phyloP scores from a whole-genome alignment of 2,329 filamentous ascomycete genomes.

The Colletotrichum coccodes region DNA sequence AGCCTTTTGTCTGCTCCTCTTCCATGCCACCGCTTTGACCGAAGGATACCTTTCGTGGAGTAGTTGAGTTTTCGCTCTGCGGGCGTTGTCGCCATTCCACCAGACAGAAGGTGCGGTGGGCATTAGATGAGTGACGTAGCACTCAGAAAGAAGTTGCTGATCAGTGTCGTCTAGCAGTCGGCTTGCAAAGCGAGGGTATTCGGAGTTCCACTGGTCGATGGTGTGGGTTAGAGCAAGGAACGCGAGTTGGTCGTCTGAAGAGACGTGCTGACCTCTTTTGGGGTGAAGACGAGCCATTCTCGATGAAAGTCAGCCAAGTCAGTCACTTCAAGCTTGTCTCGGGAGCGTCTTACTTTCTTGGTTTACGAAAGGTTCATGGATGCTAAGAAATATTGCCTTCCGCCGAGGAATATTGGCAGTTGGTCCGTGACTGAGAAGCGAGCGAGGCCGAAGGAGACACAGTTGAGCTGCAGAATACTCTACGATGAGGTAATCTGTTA shows the following conservation, averaged over 20 bases:
- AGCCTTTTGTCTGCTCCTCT: not conserved
- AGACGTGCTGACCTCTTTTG: not conserved
- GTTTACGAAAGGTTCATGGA: not conserved
- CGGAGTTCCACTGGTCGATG: slow-evolving; percentile 11
- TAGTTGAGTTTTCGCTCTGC: not conserved
- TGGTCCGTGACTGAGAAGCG: not conserved
- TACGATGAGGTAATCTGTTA: not conserved
- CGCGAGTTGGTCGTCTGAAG: not conserved
- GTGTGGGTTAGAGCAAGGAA: slow-evolving; percentile 15
- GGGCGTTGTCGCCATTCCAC: slow-evolving; percentile 17
- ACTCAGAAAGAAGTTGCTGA: not conserved
- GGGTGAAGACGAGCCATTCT: slow-evolving; percentile 1
- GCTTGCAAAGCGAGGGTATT: not conserved
- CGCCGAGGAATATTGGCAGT: too few species aligned
- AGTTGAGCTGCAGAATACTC: too few species aligned
- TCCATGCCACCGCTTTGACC: not conserved
- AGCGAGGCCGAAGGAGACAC: not conserved
- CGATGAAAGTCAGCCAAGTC: not conserved
- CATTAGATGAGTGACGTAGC: slow-evolving; percentile 6
- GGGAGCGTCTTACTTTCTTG: not conserved
- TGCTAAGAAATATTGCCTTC: not conserved
- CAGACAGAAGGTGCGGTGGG: slow-evolving; percentile 10
- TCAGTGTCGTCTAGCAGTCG: not conserved
- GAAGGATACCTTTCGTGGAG: not conserved
- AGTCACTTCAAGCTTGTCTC: not conserved